Conservation (phyloP, 352 stramenopile species). For the Phytopythium kandeliae region DNA sequence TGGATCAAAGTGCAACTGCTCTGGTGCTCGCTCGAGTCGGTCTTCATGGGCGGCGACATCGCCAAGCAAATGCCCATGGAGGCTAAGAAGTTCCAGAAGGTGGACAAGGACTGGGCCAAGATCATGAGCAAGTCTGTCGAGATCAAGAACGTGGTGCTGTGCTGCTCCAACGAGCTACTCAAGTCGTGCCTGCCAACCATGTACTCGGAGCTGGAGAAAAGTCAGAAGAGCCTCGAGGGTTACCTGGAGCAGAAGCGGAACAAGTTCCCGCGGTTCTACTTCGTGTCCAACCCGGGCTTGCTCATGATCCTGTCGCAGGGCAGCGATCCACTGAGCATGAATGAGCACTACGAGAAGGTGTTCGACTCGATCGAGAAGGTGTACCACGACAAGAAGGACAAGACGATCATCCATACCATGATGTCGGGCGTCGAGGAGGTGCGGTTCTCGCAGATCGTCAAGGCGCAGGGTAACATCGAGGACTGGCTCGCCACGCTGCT, state of each 20-base stretch:
- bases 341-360: slow-evolving; percentile 98
- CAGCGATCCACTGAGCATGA: slow-evolving; percentile 97
- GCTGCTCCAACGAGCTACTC: slow-evolving; percentile 95
- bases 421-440: slow-evolving; percentile 94
- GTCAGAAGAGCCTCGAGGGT: slow-evolving; percentile 96
- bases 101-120: slow-evolving; percentile 98
- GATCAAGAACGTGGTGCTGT: slow-evolving; percentile 91
- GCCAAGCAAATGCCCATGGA: slow-evolving; percentile 98
- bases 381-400: slow-evolving; percentile 98
- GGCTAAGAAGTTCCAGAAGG: slow-evolving; percentile 97
- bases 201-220: slow-evolving; percentile 98
- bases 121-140: slow-evolving; percentile 94
- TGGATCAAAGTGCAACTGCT: slow-evolving; percentile 99
- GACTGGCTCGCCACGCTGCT: slow-evolving; percentile 97
- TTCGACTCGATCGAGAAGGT: slow-evolving; percentile 99
- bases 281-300: slow-evolving; percentile 96
- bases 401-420: slow-evolving; percentile 93
- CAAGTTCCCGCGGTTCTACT: slow-evolving; percentile 99
- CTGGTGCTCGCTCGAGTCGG: slow-evolving; percentile 97
- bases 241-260: slow-evolving; percentile 99
- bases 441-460: slow-evolving; percentile 92
- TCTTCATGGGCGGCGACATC: slow-evolving; percentile 98
- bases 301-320: slow-evolving; percentile 97
- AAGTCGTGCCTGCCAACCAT: slow-evolving; percentile 95
- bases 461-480: slow-evolving; percentile 97